A percentile compares a stretch with the other conserved stretches of the same genome.
Evolutionary conservation across 345 rosid genomes (phyloP).

Genomic region (Eucalyptus pauciflora): DNA sequence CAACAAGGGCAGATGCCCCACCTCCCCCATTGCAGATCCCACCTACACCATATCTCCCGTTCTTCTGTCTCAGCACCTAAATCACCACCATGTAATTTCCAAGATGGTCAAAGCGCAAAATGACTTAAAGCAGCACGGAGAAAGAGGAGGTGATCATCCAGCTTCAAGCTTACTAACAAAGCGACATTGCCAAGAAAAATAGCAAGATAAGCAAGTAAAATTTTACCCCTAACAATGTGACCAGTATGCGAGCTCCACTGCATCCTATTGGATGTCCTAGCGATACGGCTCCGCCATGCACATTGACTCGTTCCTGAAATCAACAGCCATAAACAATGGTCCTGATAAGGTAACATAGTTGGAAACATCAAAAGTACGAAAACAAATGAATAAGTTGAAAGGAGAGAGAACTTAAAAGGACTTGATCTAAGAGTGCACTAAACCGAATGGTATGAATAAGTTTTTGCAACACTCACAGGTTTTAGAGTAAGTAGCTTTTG

Average conservation of each 20-base stretch:
- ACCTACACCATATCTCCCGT: conserved; percentile 68
- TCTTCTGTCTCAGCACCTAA: conserved; percentile 76
- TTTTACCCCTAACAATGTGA: conserved; percentile 83
- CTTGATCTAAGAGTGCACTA: not conserved
- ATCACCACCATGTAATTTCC: not conserved
- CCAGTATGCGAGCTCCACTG: conserved; percentile 93
- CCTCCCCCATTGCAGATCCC: conserved; percentile 98
- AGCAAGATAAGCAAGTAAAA: not conserved
- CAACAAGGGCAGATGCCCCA: conserved; percentile 82
- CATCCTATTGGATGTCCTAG: conserved; percentile 97
- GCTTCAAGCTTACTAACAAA: not conserved
- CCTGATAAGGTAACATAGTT: not conserved
- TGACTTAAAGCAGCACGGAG: not conserved
- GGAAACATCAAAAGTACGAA: not conserved
- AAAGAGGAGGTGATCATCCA: not conserved
- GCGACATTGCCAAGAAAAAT: not conserved
- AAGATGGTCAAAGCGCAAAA: not conserved
- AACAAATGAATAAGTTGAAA: not conserved
- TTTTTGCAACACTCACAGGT: conserved; percentile 47
- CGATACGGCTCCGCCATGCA: conserved; percentile 88
- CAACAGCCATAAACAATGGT: not conserved
- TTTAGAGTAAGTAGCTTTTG: conserved; percentile 65
- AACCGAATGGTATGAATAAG: not conserved
- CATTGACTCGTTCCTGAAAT: conserved; percentile 65
- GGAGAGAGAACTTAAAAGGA: not conserved